Conservation (phyloP, 2,329 filamentous ascomycete species). For the Rhynchosporium secalis region DNA sequence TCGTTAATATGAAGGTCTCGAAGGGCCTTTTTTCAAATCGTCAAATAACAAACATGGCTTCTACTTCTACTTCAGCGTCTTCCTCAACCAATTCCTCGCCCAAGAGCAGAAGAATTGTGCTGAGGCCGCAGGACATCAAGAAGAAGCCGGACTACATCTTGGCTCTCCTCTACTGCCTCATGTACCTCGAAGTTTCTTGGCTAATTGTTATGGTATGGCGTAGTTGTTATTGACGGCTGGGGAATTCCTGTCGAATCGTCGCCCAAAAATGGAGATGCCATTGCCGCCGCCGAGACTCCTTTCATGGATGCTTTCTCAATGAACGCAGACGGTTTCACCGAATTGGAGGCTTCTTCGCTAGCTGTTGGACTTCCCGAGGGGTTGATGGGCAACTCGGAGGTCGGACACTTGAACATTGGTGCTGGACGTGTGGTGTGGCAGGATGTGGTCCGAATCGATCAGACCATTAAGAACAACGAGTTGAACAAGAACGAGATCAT, state of each 20-base stretch:
- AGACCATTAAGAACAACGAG: slow-evolving; percentile 65
- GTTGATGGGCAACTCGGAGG: slow-evolving; percentile 98
- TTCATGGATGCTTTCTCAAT: slow-evolving; percentile 91
- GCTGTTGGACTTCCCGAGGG: slow-evolving; percentile 95
- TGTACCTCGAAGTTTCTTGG: slow-evolving; percentile 59
- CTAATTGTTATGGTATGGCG: slow-evolving; percentile 57
- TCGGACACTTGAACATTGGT: slow-evolving; percentile 98
- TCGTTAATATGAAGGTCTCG: slow-evolving; percentile 8
- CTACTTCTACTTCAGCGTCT: neutral
- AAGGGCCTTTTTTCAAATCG: slow-evolving; percentile 2
- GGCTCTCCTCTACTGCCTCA: slow-evolving; percentile 51
- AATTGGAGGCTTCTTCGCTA: slow-evolving; percentile 93
- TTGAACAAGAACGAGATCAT: slow-evolving; percentile 41
- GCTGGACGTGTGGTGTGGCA: slow-evolving; percentile 98
- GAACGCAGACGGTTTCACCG: slow-evolving; percentile 79
- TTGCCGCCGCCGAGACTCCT: slow-evolving; percentile 88
- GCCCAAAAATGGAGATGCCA: slow-evolving; percentile 89
- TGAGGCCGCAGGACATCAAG: slow-evolving; percentile 18
- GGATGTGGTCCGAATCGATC: slow-evolving; percentile 94
- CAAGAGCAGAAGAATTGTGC: slow-evolving; percentile 12
- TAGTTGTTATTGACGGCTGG: slow-evolving; percentile 99
- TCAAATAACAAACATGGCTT: slow-evolving; percentile 12
- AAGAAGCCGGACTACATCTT: slow-evolving; percentile 43
- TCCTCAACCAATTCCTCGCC: slow-evolving; percentile 13
- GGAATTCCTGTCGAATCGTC: slow-evolving; percentile 80